A percentile compares a stretch with the other conserved stretches of the same genome.
Conservation (phyloP, 2,329 filamentous ascomycete species). For the Aspergillus ustus region DNA sequence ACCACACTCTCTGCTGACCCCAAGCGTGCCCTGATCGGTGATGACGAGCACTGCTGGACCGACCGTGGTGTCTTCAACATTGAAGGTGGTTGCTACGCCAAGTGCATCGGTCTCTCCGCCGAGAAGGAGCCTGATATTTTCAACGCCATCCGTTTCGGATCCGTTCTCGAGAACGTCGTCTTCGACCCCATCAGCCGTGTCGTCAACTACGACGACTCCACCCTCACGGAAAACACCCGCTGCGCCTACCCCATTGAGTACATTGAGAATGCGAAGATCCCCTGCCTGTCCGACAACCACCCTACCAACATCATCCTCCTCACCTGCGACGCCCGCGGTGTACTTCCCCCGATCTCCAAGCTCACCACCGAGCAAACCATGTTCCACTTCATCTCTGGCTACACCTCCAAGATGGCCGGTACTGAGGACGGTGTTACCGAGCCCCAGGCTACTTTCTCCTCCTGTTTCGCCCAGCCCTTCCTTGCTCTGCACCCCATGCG, state of each 20-base stretch:
- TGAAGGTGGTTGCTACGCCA: slow-evolving; percentile 98
- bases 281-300: slow-evolving; percentile 84
- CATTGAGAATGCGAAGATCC: slow-evolving; percentile 98
- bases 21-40: slow-evolving; percentile 93
- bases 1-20: slow-evolving; percentile 96
- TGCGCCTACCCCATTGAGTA: slow-evolving; percentile 99
- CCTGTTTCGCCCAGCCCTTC: slow-evolving; percentile 99
- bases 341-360: slow-evolving; percentile 97
- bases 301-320: slow-evolving; percentile 97
- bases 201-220: slow-evolving; percentile 94
- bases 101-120: slow-evolving; percentile 93
- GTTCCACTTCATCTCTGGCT: slow-evolving; percentile 99
- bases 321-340: slow-evolving; percentile 96
- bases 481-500: slow-evolving; percentile 98
- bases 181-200: slow-evolving; percentile 88
- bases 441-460: slow-evolving; percentile 97
- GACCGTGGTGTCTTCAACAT: slow-evolving; percentile 99
- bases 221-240: slow-evolving; percentile 96
- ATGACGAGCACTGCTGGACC: slow-evolving; percentile 99
- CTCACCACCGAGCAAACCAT: slow-evolving; percentile 93
- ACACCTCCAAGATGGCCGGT: slow-evolving; percentile 99
- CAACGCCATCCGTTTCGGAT: slow-evolving; percentile 93
- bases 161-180: slow-evolving; percentile 97
- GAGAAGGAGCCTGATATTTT: slow-evolving; percentile 99
- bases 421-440: slow-evolving; percentile 97